These are phyloP conservation scores for Russula compacta DNA, from an alignment of 768 basidiomycete genomes.

Conservation along the genomic window DNA sequence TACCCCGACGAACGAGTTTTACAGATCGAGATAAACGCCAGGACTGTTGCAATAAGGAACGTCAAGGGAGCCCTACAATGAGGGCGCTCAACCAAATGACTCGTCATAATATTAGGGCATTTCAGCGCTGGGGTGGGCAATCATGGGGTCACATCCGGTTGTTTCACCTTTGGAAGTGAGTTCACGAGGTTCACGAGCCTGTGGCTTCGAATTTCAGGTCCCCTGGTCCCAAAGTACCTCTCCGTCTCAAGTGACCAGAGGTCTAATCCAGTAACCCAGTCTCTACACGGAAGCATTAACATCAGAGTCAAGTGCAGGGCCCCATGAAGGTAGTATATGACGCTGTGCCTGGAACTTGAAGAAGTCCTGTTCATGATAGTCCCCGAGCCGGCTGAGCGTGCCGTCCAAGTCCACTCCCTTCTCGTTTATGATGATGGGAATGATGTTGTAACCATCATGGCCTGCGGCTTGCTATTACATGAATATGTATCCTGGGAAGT, in stretches of 20 bases:
- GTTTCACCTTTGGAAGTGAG: slow-evolving; percentile 3
- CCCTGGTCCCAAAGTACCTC: slow-evolving; percentile 28
- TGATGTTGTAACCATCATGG: slow-evolving; percentile 33
- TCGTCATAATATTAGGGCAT: too few species aligned
- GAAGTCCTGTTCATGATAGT: slow-evolving; percentile 26
- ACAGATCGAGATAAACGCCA: too few species aligned
- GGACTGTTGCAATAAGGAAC: too few species aligned
- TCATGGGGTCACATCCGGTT: slow-evolving; percentile 3
- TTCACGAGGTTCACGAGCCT: slow-evolving; percentile 3
- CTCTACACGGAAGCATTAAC: slow-evolving; percentile 32
- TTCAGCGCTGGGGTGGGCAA: background rate
- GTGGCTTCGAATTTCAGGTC: slow-evolving; percentile 21
- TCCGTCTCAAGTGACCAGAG: slow-evolving; percentile 32
- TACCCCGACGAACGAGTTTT: too few species aligned
- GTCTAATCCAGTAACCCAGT: slow-evolving; percentile 32
- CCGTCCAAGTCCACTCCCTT: slow-evolving; percentile 27
- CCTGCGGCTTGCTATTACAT: slow-evolving; percentile 33
- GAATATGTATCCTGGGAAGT: slow-evolving; percentile 39
- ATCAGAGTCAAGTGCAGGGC: slow-evolving; percentile 26
- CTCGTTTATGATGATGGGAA: slow-evolving; percentile 35
- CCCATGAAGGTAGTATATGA: slow-evolving; percentile 26
- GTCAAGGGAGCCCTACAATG: too few species aligned
- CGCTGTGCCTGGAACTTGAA: slow-evolving; percentile 28
- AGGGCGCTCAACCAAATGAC: too few species aligned
- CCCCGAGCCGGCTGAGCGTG: slow-evolving; percentile 32